Evolutionary conservation across 2,329 filamentous ascomycete genomes (phyloP).

Genomic region (Triangularia verruculosa): DNA sequence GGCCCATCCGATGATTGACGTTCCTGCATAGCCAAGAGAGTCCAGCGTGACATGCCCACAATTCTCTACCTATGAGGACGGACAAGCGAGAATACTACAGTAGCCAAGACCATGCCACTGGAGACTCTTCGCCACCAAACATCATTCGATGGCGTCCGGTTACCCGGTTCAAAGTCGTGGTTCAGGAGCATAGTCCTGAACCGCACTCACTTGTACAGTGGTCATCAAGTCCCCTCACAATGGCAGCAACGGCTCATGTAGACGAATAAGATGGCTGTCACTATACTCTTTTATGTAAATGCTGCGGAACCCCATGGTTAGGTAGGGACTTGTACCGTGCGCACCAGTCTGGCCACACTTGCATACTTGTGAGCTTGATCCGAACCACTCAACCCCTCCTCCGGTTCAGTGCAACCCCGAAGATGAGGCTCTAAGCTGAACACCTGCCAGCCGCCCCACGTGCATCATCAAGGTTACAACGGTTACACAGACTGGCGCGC

Average conservation of each 20-base stretch:
- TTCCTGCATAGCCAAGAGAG: conserved; percentile 6
- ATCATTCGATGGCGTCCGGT: neutral
- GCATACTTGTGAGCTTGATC: neutral
- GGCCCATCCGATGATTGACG: neutral
- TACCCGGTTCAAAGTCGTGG: neutral
- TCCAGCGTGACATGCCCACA: neutral
- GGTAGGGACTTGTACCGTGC: too few species aligned
- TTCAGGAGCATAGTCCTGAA: neutral
- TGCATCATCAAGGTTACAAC: neutral
- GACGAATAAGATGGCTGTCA: too few species aligned
- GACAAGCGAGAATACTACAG: neutral
- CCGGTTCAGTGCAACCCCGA: neutral
- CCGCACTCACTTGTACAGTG: neutral
- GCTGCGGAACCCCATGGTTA: too few species aligned
- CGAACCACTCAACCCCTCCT: neutral
- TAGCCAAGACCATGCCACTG: neutral
- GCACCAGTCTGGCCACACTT: too few species aligned
- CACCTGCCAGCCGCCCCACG: neutral
- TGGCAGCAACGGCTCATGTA: too few species aligned
- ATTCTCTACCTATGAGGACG: neutral
- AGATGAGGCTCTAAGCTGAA: conserved; percentile 4
- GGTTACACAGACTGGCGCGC: neutral
- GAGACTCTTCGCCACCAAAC: neutral
- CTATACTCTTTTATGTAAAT: too few species aligned
- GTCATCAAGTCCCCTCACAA: too few species aligned